Conservation (phyloP, 441 rosid genomes). For the Theobroma grandiflorum region DNA sequence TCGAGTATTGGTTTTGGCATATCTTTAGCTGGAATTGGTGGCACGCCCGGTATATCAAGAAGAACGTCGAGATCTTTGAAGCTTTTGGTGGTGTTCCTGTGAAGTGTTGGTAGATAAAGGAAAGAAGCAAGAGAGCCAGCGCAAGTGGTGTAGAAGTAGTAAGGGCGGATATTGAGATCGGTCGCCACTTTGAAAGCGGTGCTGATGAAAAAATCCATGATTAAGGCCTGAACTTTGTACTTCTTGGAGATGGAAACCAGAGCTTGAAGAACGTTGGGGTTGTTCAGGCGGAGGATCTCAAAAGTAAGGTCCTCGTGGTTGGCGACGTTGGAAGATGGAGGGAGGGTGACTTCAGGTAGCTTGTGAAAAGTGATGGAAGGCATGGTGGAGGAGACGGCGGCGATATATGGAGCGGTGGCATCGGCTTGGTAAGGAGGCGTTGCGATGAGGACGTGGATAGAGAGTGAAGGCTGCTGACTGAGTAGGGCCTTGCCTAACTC, state of each 20-base stretch:
- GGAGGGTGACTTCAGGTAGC: conserved; percentile 30
- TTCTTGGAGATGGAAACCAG: conserved; percentile 31
- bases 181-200: conserved; percentile 20
- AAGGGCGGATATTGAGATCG: conserved; percentile 31
- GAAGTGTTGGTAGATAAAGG: conserved; percentile 29
- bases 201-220: conserved; percentile 39
- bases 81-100: conserved; percentile 24
- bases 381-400: conserved; percentile 31
- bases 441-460: conserved; percentile 39
- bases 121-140: conserved; percentile 21
- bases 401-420: conserved; percentile 35
- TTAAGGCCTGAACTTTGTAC: conserved; percentile 29
- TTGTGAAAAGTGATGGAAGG: conserved; percentile 41
- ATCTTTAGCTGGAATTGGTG: conserved; percentile 25
- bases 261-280: conserved; percentile 28
- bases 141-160: conserved; percentile 31
- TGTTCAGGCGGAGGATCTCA: conserved; percentile 33
- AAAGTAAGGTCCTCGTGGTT: conserved; percentile 20
- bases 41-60: conserved; percentile 38
- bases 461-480: conserved; percentile 28
- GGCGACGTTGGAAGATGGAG: conserved; percentile 18
- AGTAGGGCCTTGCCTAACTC: conserved; percentile 46
- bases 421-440: background rate
- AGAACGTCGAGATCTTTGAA: conserved; percentile 26
- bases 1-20: conserved; percentile 21